Percentiles rank a stretch among this genome's conserved stretches.
Evolutionary conservation across 192 early-diverging fungal genomes (phyloP).

Genomic region (Coemansia sp.): DNA sequence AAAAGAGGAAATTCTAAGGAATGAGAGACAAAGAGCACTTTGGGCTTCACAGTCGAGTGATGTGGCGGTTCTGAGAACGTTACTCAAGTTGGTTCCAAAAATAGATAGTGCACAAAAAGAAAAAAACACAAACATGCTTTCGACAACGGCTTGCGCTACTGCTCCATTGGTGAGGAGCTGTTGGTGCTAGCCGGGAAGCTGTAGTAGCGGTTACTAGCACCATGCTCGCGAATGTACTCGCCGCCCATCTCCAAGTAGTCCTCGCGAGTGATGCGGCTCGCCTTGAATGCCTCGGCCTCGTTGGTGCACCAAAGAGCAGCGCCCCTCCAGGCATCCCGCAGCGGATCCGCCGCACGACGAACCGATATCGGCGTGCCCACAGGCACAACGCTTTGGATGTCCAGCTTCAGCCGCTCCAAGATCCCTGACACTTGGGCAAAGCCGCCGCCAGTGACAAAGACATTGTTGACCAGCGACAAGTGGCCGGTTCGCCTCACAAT

Average conservation of each 20-base stretch:
- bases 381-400: slow-evolving; percentile 66
- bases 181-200: neutral
- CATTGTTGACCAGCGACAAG: slow-evolving; percentile 46
- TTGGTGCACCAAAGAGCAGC: slow-evolving; percentile 68
- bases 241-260: slow-evolving; percentile 84
- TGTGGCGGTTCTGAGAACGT: neutral
- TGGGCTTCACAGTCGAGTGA: neutral
- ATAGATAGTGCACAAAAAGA: neutral
- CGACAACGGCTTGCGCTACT: neutral
- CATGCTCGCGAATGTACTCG: slow-evolving; percentile 83
- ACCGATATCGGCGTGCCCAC: slow-evolving; percentile 57
- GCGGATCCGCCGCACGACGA: slow-evolving; percentile 63
- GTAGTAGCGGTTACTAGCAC: slow-evolving; percentile 68
- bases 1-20: neutral
- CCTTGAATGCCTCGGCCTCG: slow-evolving; percentile 39
- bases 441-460: slow-evolving; percentile 81
- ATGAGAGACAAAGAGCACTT: neutral
- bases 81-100: neutral
- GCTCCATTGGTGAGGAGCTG: slow-evolving; percentile 9
- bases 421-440: slow-evolving; percentile 63
- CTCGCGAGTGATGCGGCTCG: slow-evolving; percentile 59
- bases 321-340: slow-evolving; percentile 82
- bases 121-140: neutral
- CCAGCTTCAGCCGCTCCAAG: slow-evolving; percentile 59
- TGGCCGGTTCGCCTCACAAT: slow-evolving; percentile 51